Conservation (phyloP, 2,329 filamentous ascomycete species). For the Fusarium sarcochroum region DNA sequence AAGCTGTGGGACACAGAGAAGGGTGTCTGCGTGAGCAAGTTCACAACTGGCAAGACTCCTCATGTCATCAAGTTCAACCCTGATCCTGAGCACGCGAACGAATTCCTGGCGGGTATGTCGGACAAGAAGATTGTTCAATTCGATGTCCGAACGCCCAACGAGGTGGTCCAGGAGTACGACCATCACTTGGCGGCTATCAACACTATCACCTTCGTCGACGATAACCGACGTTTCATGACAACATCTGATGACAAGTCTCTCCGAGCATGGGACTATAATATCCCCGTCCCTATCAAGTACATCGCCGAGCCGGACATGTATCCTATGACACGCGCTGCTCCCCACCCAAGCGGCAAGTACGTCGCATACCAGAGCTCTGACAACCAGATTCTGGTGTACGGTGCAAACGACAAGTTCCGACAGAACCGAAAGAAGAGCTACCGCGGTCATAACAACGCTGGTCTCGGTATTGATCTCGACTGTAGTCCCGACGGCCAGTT, state of each 20-base stretch:
- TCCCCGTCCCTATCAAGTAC: slow-evolving; percentile 98
- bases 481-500: slow-evolving; percentile 95
- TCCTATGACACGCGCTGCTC: slow-evolving; percentile 86
- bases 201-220: slow-evolving; percentile 95
- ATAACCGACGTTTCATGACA: slow-evolving; percentile 95
- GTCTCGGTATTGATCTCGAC: slow-evolving; percentile 90
- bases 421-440: slow-evolving; percentile 98
- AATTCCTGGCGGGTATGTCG: slow-evolving; percentile 96
- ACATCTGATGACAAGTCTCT: slow-evolving; percentile 98
- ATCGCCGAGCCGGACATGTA: slow-evolving; percentile 99
- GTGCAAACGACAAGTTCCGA: slow-evolving; percentile 93
- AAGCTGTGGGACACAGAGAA: slow-evolving; percentile 99
- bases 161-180: slow-evolving; percentile 96
- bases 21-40: slow-evolving; percentile 87
- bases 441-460: slow-evolving; percentile 94
- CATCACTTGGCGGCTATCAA: slow-evolving; percentile 98
- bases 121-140: slow-evolving; percentile 99
- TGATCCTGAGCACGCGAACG: slow-evolving; percentile 79
- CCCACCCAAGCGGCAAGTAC: slow-evolving; percentile 92
- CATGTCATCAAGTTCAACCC: slow-evolving; percentile 97
- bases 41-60: slow-evolving; percentile 93
- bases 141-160: slow-evolving; percentile 81
- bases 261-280: slow-evolving; percentile 98
- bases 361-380: slow-evolving; percentile 94
- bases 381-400: slow-evolving; percentile 97